phyloP scores from a whole-genome alignment of 495 filamentous ascomycete species.

The Penicillium robsamsonii region DNA sequence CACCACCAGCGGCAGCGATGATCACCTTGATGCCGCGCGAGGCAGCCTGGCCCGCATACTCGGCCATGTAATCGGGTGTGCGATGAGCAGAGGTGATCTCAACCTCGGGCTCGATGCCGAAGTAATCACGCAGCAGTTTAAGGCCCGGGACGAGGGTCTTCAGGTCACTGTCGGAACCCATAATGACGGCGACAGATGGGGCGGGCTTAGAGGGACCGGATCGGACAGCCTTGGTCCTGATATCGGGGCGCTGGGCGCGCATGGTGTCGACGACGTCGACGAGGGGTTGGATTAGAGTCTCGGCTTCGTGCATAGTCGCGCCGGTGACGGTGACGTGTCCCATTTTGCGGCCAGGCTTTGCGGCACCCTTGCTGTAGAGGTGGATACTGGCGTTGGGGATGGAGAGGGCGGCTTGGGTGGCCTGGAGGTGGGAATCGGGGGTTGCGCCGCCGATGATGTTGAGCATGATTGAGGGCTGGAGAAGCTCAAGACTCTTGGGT shows the following conservation, averaged over 20 bases:
- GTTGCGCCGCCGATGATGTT: conserved; percentile 86
- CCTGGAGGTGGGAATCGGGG: conserved; percentile 63
- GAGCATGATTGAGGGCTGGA: conserved; percentile 82
- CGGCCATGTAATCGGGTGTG: conserved; percentile 79
- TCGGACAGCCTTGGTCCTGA: conserved; percentile 40
- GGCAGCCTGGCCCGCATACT: conserved; percentile 67
- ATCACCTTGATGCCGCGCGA: conserved; percentile 77
- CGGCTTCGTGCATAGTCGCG: conserved; percentile 67
- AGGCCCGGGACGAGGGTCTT: conserved; percentile 73
- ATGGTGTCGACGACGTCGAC: conserved; percentile 64
- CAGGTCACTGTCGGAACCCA: conserved; percentile 95
- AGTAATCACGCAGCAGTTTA: conserved; percentile 66
- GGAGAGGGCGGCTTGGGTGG: conserved; percentile 63
- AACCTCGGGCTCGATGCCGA: conserved; percentile 71
- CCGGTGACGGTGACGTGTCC: conserved; percentile 83
- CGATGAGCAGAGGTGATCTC: conserved; percentile 94
- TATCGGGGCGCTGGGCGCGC: conserved; percentile 53
- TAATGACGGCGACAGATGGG: conserved; percentile 78
- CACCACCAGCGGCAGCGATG: conserved; percentile 92
- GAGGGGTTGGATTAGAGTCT: conserved; percentile 64
- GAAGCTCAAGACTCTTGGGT: conserved; percentile 56
- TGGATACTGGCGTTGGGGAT: conserved; percentile 67
- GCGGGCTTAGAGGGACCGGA: conserved; percentile 36
- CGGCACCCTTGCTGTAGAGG: conserved; percentile 85
- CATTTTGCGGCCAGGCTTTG: conserved; percentile 88